Base-by-base conservation (phyloP, 2,329 filamentous ascomycete species). In the Lachnellula occidentalis region DNA sequence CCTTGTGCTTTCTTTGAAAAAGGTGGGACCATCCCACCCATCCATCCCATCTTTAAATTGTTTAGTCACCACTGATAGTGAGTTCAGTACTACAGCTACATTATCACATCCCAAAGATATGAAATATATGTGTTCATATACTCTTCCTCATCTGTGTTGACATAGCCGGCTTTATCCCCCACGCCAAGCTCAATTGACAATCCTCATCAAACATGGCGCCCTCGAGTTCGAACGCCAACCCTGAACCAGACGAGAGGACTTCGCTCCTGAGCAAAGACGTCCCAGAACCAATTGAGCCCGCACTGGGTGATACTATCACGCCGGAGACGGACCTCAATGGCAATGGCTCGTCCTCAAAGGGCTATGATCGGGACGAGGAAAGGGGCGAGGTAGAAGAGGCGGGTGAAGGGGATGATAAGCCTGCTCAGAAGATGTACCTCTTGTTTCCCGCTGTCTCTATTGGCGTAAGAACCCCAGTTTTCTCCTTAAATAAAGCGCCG, bases 391-490 rank as follows among this genome's bases (percentile, higher is more conserved):
- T 46, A 21, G 55, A 52, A 19, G 55, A 54, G n/a, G 55, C 59
- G 19, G 36, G 43, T 17, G 57, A 64, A 22, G 62, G 63, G 1
- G 58, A 64, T 31, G 43, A 54, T 1, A 61, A 63, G 14, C 51
- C 61, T 43, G 46, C 48, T 53, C 72, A 78, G 5, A 74, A 70
- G 58, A 74, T 86, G 66, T 76, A 75, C 53, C 80, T 79, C 60
- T 80, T 87, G 52, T 69, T 86, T 34, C 83, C 83, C 2, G 81
- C 83, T 1, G 70, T 86, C 46, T 79, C 77, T 8, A 77, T 86
- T 51, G 83, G 83, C n/a, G 80, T 83, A 73, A 67, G 77, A 31
- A 31, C 27, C 9, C 27, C 9, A 31, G 12, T 31, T 27, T 11
- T 11, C 2, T 12, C 27, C 4, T 11, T 8, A 45, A 41, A n/a